Conservation (phyloP, 2,329 filamentous ascomycete genomes). For the Talaromyces sp. region DNA sequence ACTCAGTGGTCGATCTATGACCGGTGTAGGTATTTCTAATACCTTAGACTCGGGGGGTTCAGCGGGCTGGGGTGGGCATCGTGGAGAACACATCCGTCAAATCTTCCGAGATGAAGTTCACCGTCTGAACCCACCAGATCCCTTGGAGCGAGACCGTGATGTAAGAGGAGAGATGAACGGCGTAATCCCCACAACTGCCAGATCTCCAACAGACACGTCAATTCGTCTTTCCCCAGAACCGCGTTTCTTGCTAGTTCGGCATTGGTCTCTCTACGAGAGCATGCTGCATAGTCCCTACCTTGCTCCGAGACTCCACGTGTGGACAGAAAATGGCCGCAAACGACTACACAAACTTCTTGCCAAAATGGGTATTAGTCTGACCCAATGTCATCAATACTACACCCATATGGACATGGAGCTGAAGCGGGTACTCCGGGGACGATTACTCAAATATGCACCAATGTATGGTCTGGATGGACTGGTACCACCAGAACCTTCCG, state of each 20-base stretch:
- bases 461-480: conserved; percentile 93
- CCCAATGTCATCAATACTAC: conserved; percentile 93
- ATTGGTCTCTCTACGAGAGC: conserved; percentile 97
- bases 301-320: conserved; percentile 87
- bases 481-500: conserved; percentile 76
- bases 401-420: conserved; percentile 98
- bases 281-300: conserved; percentile 98
- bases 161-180: conserved; percentile 69
- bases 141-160: conserved; percentile 61
- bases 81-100: conserved; percentile 81
- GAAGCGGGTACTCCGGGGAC: conserved; percentile 81
- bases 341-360: conserved; percentile 90
- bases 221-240: conserved; percentile 94
- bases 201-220: conserved; percentile 85
- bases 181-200: conserved; percentile 85
- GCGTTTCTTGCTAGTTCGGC: conserved; percentile 85
- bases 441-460: conserved; percentile 87
- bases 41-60: conserved; percentile 57
- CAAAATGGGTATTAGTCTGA: conserved; percentile 95
- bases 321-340: conserved; percentile 87
- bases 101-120: conserved; percentile 91
- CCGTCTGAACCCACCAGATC: conserved; percentile 80
- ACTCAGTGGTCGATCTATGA: conserved; percentile 82
- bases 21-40: conserved; percentile 69
- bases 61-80: conserved; percentile 77